These are phyloP conservation scores for Leishmania guyanensis DNA, from an alignment of 208 protist species.

Conservation along the genomic window DNA sequence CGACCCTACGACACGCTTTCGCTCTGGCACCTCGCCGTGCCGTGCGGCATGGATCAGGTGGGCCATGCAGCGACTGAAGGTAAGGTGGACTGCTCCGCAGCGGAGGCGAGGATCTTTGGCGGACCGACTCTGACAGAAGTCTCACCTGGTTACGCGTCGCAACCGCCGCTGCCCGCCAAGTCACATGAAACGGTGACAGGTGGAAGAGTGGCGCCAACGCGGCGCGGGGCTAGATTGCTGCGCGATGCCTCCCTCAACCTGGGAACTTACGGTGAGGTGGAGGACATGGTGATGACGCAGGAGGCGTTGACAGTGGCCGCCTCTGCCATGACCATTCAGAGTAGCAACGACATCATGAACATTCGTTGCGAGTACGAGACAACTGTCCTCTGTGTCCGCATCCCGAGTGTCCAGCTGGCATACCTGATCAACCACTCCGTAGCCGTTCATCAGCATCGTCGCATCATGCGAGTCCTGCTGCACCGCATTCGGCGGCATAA, in stretches of 20 bases:
- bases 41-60: slow-evolving; percentile 7
- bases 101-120: background rate
- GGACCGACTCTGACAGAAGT: background rate
- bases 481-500: slow-evolving; percentile 68
- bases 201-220: slow-evolving; percentile 2
- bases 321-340: background rate
- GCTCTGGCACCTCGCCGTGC: slow-evolving; percentile 21
- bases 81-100: background rate
- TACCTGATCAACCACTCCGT: slow-evolving; percentile 69
- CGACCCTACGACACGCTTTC: slow-evolving; percentile 13
- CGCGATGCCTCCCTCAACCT: background rate
- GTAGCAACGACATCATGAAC: slow-evolving; percentile 43
- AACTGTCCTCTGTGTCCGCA: slow-evolving; percentile 69
- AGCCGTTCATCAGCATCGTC: slow-evolving; percentile 67
- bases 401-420: slow-evolving; percentile 61
- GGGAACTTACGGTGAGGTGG: slow-evolving; percentile 8
- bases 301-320: background rate
- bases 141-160: background rate
- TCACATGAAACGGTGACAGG: background rate
- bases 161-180: background rate
- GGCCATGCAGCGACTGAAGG: background rate
- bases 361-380: slow-evolving; percentile 56
- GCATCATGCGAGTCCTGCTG: slow-evolving; percentile 78
- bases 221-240: background rate
- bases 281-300: slow-evolving; percentile 3